Evolutionary conservation across 2,329 filamentous ascomycete species (phyloP).

Genomic region (Moelleriella libera): DNA sequence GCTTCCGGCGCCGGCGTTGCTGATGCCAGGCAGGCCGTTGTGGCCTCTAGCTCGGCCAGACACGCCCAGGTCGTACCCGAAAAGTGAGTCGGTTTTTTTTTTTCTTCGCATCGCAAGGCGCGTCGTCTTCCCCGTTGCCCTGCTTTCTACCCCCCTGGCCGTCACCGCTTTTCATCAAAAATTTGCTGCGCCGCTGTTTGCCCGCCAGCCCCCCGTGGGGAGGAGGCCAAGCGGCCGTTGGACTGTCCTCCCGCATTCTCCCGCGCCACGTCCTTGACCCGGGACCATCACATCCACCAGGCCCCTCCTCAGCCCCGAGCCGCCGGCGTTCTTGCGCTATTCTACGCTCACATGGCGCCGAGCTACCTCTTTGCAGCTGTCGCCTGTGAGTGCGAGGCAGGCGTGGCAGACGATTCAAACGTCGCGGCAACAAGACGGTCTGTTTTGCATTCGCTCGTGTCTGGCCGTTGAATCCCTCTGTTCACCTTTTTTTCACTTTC

Average conservation of each 20-base stretch:
- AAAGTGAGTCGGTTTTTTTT: conserved; percentile 32
- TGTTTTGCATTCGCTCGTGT: background rate
- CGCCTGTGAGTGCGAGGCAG: too few relatives aligned
- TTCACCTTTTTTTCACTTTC: too few relatives aligned
- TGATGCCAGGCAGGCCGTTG: conserved; percentile 27
- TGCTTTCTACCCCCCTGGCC: conserved; percentile 1
- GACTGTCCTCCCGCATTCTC: background rate
- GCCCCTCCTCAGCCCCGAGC: conserved; percentile 3
- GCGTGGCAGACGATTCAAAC: too few relatives aligned
- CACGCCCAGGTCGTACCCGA: conserved; percentile 32
- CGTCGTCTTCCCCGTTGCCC: conserved; percentile 3
- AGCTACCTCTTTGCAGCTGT: background rate
- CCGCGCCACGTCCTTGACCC: conserved; percentile 1
- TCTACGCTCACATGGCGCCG: conserved; percentile 3
- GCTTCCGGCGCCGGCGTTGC: conserved; percentile 33
- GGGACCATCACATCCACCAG: conserved; percentile 1
- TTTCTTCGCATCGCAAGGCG: background rate
- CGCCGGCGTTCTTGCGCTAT: conserved; percentile 3
- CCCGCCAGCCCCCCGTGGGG: background rate
- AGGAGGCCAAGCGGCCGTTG: conserved; percentile 2
- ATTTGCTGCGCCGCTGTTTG: conserved; percentile 1
- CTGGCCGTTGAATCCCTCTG: too few relatives aligned
- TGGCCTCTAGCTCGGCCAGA: conserved; percentile 28
- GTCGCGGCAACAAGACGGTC: too few relatives aligned
- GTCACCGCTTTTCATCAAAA: background rate